Evolutionary conservation across 164 flowering plant species (phyloP), one percentile per base, ranked within the genome.

Genomic region (Vitis riparia): DNA sequence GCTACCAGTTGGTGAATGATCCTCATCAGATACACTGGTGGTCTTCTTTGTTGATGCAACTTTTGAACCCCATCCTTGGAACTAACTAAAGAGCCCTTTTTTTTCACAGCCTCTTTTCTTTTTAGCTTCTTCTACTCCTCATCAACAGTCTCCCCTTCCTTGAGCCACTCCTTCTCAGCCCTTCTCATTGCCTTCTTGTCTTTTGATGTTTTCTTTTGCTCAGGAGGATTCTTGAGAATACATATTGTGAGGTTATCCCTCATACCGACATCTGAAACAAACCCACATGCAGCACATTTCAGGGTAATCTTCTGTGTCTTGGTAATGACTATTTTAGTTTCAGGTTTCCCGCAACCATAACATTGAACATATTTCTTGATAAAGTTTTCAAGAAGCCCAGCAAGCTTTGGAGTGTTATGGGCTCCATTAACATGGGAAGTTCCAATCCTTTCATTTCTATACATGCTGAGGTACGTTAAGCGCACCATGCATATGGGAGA

Each of bases 331-430:
- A 87, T 59, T 48, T 87, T 86, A 12, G 90, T 87, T 67, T 87
- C 90, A 14, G 90, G 90, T 53, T 87, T 87, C 37, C 88, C 84
- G 76, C 90, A 87, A 1, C 87, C 88, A 80, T 85, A 83, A 50
- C 90, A 87, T 70, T 87, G 88, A 2, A 87, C 90, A 75, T 75
- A 87, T 64, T 87, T 87, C 74, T 87, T 87, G 68, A 87, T 87
- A 67, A 84, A 87, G 72, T 78, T 84, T 69, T 87, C 88, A 73
- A 87, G 88, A 37, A 87, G 83, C 0, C 76, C 83, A 27, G 88
- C 88, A 17, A 87, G 84, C 60, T 84, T 87, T 47, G 85, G 70
- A 52, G 88, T 87, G 50, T 83, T 85, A 66, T 87, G 90, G 12
- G 85, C 75, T 1, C 90, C 90, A 80, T 84, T 87, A 2, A 87